These are phyloP conservation scores for Ophiosphaerella herpotricha DNA, from an alignment of 2,329 filamentous ascomycete genomes.

Conservation along the genomic window DNA sequence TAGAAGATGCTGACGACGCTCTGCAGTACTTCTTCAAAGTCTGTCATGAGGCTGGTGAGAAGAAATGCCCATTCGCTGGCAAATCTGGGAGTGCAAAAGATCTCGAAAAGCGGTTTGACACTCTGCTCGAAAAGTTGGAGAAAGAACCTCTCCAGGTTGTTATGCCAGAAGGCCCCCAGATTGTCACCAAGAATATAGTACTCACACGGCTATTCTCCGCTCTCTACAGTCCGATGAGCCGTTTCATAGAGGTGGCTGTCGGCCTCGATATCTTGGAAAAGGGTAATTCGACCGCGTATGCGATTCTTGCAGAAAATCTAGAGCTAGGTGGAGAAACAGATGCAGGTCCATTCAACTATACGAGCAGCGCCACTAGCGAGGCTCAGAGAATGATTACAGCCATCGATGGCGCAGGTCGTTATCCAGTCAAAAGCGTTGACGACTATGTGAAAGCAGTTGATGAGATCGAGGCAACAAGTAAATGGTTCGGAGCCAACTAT, in stretches of 20 bases:
- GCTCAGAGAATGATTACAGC: conserved; percentile 5
- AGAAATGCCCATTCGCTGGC: conserved; percentile 11
- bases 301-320: not conserved
- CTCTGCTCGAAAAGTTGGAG: conserved; percentile 6
- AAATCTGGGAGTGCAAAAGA: conserved; percentile 1
- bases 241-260: conserved; percentile 1
- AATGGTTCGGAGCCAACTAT: conserved; percentile 2
- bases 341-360: conserved; percentile 6
- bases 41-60: conserved; percentile 55
- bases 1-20: conserved; percentile 4
- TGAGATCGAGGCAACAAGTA: not conserved
- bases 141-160: conserved; percentile 23
- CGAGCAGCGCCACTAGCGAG: not conserved
- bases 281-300: conserved; percentile 3
- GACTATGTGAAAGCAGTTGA: conserved; percentile 6
- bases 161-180: not conserved
- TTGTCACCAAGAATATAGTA: not conserved
- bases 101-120: conserved; percentile 10
- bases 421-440: conserved; percentile 4
- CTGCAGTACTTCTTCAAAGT: conserved; percentile 56
- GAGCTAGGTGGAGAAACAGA: not conserved
- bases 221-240: not conserved
- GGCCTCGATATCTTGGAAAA: conserved; percentile 1
- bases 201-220: not conserved
- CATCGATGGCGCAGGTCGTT: conserved; percentile 9